Evolutionary conservation across 495 filamentous ascomycete genomes (phyloP).

Genomic region (Xylaria nigripes): DNA sequence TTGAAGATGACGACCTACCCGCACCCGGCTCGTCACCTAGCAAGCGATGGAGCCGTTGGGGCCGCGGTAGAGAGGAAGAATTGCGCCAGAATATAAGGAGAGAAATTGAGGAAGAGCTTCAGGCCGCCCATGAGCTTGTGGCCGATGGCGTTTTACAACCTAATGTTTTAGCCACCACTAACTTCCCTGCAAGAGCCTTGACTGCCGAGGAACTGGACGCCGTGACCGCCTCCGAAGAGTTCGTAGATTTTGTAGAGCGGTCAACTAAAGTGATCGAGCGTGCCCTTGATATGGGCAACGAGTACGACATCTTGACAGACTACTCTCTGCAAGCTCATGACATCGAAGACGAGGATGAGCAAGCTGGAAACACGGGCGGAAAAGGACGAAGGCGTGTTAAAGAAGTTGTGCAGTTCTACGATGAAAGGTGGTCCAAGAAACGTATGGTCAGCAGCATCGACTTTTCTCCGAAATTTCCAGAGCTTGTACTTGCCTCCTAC

Average conservation of each 20-base stretch:
- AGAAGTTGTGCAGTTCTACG: conserved; percentile 86
- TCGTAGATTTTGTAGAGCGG: conserved; percentile 88
- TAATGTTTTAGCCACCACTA: conserved; percentile 32
- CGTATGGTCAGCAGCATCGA: conserved; percentile 88
- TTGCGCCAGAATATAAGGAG: conserved; percentile 71
- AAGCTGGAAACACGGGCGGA: conserved; percentile 56
- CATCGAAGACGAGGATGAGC: conserved; percentile 77
- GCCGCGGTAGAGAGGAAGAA: conserved; percentile 77
- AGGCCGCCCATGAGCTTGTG: conserved; percentile 51
- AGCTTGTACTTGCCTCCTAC: conserved; percentile 87
- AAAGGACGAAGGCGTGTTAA: conserved; percentile 73
- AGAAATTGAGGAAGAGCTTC: conserved; percentile 90
- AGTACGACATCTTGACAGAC: conserved; percentile 89
- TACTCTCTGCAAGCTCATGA: conserved; percentile 73
- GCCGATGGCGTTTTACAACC: conserved; percentile 44
- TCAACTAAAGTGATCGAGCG: conserved; percentile 97
- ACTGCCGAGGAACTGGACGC: conserved; percentile 82
- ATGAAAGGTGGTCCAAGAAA: conserved; percentile 94
- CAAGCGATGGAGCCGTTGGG: conserved; percentile 67
- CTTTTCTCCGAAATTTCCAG: conserved; percentile 92
- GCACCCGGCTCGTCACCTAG: conserved; percentile 38
- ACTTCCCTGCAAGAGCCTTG: conserved; percentile 74
- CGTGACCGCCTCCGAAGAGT: conserved; percentile 85
- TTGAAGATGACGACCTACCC: conserved; percentile 45
- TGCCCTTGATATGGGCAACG: conserved; percentile 68